A percentile compares a stretch with the other conserved stretches of the same genome.
phyloP scores from a whole-genome alignment of 176 grass and related monocot genomes.

The Juncus inflexus region DNA sequence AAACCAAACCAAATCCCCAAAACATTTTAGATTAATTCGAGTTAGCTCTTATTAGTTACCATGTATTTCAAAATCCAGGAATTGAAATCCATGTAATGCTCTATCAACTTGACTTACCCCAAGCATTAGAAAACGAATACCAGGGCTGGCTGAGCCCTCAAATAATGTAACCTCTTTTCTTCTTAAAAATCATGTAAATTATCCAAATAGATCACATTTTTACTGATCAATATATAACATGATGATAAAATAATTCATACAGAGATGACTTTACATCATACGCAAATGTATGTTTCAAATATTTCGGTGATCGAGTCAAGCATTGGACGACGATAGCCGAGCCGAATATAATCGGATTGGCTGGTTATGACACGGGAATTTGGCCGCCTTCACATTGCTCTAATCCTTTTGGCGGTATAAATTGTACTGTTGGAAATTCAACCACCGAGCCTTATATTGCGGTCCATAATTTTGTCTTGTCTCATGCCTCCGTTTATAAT shows the following conservation, averaged over 20 bases:
- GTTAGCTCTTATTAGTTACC: too few relatives aligned
- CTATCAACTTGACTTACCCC: slow-evolving; percentile 61
- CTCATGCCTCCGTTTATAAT: slow-evolving; percentile 44
- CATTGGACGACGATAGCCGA: slow-evolving; percentile 50
- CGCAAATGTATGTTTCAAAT: slow-evolving; percentile 51
- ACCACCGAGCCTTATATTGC: slow-evolving; percentile 53
- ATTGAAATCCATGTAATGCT: slow-evolving; percentile 59
- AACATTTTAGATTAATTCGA: too few relatives aligned
- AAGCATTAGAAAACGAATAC: slow-evolving; percentile 66
- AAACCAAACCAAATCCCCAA: background rate
- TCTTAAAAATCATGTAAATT: background rate
- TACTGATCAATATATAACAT: background rate
- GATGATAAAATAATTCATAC: background rate
- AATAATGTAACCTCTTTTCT: slow-evolving; percentile 40
- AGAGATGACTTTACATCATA: slow-evolving; percentile 65
- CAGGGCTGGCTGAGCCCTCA: slow-evolving; percentile 52
- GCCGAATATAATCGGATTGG: slow-evolving; percentile 30
- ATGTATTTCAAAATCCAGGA: slow-evolving; percentile 32
- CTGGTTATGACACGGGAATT: slow-evolving; percentile 17
- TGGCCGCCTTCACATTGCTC: slow-evolving; percentile 46
- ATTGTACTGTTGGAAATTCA: slow-evolving; percentile 52
- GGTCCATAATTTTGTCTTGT: slow-evolving; percentile 35
- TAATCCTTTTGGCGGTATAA: slow-evolving; percentile 40
- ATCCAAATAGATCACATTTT: background rate
- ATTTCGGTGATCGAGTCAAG: slow-evolving; percentile 55